Conservation (phyloP, 208 protist genomes). For the Leishmania lainsoni region DNA sequence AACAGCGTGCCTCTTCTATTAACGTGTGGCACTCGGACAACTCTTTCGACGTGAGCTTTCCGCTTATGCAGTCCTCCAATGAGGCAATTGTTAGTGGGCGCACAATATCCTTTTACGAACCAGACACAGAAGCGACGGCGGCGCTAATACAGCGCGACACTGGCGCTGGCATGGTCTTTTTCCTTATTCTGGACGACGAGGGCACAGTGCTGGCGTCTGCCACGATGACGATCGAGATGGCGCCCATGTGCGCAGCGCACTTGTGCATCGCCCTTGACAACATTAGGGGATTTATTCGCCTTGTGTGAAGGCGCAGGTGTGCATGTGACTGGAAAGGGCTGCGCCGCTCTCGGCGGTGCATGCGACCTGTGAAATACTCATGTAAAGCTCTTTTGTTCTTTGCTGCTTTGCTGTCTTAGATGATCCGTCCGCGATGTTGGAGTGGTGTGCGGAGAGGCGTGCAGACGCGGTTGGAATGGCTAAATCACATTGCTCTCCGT, state of each 20-base stretch:
- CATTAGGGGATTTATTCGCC: constrained; percentile 25
- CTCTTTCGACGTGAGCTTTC: constrained; percentile 27
- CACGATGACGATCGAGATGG: constrained; percentile 17
- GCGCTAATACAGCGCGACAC: constrained; percentile 18
- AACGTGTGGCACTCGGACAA: constrained; percentile 36
- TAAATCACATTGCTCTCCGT: neutral
- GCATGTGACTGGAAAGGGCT: neutral
- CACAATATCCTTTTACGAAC: constrained; percentile 31
- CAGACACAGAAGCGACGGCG: constrained; percentile 1
- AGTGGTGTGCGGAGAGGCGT: too few species aligned
- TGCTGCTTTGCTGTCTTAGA: neutral
- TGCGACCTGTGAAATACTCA: neutral
- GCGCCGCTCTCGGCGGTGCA: neutral
- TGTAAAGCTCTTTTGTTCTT: neutral
- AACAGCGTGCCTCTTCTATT: constrained; percentile 25
- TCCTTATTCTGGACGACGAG: constrained; percentile 34
- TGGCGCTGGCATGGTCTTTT: constrained; percentile 26
- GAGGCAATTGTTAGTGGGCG: constrained; percentile 27
- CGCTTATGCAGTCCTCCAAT: constrained; percentile 15
- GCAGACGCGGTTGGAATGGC: neutral
- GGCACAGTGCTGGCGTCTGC: constrained; percentile 28
- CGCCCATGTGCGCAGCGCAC: neutral
- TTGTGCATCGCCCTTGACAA: constrained; percentile 28
- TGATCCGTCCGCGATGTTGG: neutral
- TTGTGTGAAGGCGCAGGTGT: constrained; percentile 1